phyloP scores from a whole-genome alignment of 2,329 filamentous ascomycete genomes.

The Pezicula radicicola region DNA sequence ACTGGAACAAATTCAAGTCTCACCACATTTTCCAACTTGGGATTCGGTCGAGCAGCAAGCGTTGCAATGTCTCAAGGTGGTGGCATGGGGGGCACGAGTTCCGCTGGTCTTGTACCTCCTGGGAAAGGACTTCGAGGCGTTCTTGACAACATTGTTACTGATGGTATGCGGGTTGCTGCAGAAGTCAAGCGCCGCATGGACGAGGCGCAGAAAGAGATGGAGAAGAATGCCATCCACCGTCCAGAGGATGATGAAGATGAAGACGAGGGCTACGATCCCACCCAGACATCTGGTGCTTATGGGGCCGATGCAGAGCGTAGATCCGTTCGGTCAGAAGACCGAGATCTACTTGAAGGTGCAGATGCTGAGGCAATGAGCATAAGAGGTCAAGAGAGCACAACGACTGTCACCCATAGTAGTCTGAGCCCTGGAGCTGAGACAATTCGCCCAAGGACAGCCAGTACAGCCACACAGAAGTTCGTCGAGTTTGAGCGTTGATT shows the following conservation, averaged over 20 bases:
- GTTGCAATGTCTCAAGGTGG: constrained; percentile 33
- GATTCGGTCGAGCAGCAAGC: constrained; percentile 46
- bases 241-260: constrained; percentile 67
- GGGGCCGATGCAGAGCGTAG: constrained; percentile 57
- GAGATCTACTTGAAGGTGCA: constrained; percentile 70
- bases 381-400: constrained; percentile 25
- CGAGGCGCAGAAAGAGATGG: constrained; percentile 88
- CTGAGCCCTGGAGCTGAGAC: constrained; percentile 12
- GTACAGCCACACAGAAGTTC: constrained; percentile 34
- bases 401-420: constrained; percentile 9
- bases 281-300: constrained; percentile 45
- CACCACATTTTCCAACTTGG: constrained; percentile 79
- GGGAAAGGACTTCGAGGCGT: constrained; percentile 84
- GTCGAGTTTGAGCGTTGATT: constrained; percentile 42
- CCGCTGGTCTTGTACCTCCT: constrained; percentile 31
- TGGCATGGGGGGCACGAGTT: constrained; percentile 19
- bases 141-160: constrained; percentile 94
- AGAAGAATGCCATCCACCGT: constrained; percentile 71
- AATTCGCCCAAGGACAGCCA: constrained; percentile 25
- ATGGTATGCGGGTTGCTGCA: constrained; percentile 92
- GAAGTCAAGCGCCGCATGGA: constrained; percentile 93
- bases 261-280: constrained; percentile 57
- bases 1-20: constrained; percentile 60
- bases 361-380: constrained; percentile 62
- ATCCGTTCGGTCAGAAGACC: constrained; percentile 63